Evolutionary conservation across 306 rosid genomes (phyloP), one percentile per base, ranked within the genome.

Genomic region (Gynostemma pentaphyllum): DNA sequence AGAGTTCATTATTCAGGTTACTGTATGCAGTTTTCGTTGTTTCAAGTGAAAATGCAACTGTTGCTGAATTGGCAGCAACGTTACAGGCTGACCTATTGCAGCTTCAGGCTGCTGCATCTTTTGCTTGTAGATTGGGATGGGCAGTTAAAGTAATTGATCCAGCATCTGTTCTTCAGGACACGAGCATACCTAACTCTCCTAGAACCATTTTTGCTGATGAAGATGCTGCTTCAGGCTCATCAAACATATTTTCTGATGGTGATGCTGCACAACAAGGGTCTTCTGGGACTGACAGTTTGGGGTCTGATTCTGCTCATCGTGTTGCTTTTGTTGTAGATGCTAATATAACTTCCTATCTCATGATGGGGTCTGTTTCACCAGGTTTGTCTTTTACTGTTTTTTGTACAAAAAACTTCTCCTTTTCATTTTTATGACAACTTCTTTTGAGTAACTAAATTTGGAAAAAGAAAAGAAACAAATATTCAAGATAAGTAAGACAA

Each of bases 361-460:
- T 90, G 96, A 90, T 87, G 96, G 97, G 97, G 22, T 90, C 97
- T 68, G 96, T 90, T 82, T 90, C 97, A 76, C 97, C 96, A 76
- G 97, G 97, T 87, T 72, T 78, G 79, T 73, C 74, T 55, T 64
- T 14, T 44, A 9, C 4, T 63, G 22, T 21, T 62, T 19, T 11
- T 59, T 60, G 4, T 36, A 37, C 30, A 60, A 24, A 21, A 4
- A 13, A 7, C 27, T 41, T 61, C 24, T 41, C 66, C 50, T 47
- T 26, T 46, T 45, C 21, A 10, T 32, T 32, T 61, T 61, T 40
- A 23, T 12, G 32, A 37, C 39, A 60, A 60, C 65, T 40, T 32
- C 37, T 32, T 32, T 32, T 5, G 28, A n/a, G 40, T 28, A 54
- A 54, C 24, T 15, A 34, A 18, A 56, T 34, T 55, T 55, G 32